Percentiles rank a stretch among this genome's conserved stretches.
These are phyloP conservation scores for Podaxis carcinomalis DNA, from an alignment of 768 basidiomycete species.

Conservation along the genomic window DNA sequence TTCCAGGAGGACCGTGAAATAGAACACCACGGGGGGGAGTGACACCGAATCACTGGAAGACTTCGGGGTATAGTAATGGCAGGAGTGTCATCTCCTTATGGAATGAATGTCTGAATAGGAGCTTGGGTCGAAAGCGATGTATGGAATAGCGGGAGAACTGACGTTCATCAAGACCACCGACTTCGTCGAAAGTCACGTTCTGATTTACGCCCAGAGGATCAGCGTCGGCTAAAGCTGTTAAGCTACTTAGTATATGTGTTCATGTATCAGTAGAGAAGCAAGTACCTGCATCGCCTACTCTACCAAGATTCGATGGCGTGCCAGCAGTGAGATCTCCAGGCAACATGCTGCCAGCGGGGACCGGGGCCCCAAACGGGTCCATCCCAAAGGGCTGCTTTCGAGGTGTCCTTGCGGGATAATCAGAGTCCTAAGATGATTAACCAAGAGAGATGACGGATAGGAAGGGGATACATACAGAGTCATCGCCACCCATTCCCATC, in stretches of 20 bases:
- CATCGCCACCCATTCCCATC: conserved; percentile 72
- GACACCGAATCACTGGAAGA: conserved; percentile 90
- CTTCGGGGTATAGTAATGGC: conserved; percentile 92
- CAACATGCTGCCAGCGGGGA: conserved; percentile 52
- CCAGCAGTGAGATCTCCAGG: conserved; percentile 66
- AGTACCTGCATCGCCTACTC: conserved; percentile 73
- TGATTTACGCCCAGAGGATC: conserved; percentile 93
- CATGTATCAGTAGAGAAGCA: conserved; percentile 14
- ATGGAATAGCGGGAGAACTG: conserved; percentile 23
- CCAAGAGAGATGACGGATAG: not conserved
- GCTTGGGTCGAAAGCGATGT: not conserved
- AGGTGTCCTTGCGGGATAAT: conserved; percentile 61
- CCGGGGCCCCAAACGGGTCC: conserved; percentile 49
- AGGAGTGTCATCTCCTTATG: conserved; percentile 98
- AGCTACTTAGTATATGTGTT: conserved; percentile 13
- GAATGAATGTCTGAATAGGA: conserved; percentile 80
- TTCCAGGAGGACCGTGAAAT: conserved; percentile 99
- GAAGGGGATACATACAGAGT: conserved; percentile 46
- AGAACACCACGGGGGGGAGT: conserved; percentile 96
- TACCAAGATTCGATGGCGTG: conserved; percentile 82
- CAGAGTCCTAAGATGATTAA: conserved; percentile 56
- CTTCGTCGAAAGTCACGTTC: conserved; percentile 93
- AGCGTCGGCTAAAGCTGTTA: conserved; percentile 81
- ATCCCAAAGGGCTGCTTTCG: conserved; percentile 55
- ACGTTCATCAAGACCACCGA: conserved; percentile 96